A percentile compares a stretch with the other conserved stretches of the same genome.
These are phyloP conservation scores for Vitis hybrid DNA, from an alignment of 177 flowering plant genomes.

Conservation along the genomic window DNA sequence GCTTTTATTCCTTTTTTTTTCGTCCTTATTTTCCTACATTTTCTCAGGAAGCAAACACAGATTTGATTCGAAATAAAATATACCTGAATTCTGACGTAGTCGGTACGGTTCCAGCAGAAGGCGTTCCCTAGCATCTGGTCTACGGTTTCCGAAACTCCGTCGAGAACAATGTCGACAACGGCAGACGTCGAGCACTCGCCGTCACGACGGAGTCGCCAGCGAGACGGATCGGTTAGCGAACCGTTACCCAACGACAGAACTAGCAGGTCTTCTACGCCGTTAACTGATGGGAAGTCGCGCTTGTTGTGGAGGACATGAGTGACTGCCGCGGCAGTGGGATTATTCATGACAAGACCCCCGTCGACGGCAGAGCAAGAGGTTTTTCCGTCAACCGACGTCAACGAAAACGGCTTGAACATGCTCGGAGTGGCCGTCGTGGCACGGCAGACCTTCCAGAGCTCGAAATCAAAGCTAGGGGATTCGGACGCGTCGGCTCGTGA, in stretches of 20 bases:
- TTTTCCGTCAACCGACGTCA: slow-evolving; percentile 64
- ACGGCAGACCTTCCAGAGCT: slow-evolving; percentile 78
- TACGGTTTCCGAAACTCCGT: slow-evolving; percentile 69
- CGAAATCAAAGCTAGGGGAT: slow-evolving; percentile 69
- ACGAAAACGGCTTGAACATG: slow-evolving; percentile 47
- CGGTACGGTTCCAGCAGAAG: slow-evolving; percentile 64
- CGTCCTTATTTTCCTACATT: not conserved
- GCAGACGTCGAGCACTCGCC: slow-evolving; percentile 44
- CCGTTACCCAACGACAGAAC: slow-evolving; percentile 81
- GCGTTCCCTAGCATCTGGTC: slow-evolving; percentile 80
- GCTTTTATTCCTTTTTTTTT: not conserved
- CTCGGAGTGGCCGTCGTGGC: slow-evolving; percentile 76
- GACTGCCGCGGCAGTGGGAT: slow-evolving; percentile 81
- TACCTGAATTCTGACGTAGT: slow-evolving; percentile 78
- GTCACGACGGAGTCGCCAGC: slow-evolving; percentile 14
- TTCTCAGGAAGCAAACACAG: slow-evolving; percentile 14
- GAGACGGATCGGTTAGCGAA: slow-evolving; percentile 6
- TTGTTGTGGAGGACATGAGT: slow-evolving; percentile 84
- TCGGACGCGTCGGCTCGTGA: slow-evolving; percentile 78
- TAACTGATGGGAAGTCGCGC: slow-evolving; percentile 67
- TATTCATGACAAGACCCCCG: slow-evolving; percentile 86
- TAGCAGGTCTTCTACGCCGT: slow-evolving; percentile 71
- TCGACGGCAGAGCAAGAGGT: slow-evolving; percentile 64
- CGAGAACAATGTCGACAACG: slow-evolving; percentile 58
- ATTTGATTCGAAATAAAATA: not conserved